These are phyloP conservation scores for Penicillium desertorum DNA, from an alignment of 495 filamentous ascomycete species.

Conservation along the genomic window DNA sequence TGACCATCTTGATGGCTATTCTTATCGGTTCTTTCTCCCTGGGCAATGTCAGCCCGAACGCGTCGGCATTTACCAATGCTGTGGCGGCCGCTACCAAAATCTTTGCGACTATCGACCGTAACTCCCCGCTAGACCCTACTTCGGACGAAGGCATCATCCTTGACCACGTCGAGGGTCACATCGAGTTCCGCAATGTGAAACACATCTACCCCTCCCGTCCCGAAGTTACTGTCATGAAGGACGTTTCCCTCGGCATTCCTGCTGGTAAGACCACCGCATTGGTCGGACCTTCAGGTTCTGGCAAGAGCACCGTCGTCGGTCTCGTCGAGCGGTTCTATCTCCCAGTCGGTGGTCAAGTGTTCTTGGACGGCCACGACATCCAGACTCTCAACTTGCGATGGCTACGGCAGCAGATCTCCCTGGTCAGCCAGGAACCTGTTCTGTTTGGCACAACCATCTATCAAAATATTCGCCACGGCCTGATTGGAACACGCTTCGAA, in stretches of 20 bases:
- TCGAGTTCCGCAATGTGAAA: conserved; percentile 81
- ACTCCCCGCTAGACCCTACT: conserved; percentile 82
- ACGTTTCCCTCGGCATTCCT: conserved; percentile 73
- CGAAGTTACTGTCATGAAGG: conserved; percentile 82
- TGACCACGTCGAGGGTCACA: conserved; percentile 68
- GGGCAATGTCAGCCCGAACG: conserved; percentile 83
- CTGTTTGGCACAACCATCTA: conserved; percentile 82
- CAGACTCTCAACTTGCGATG: conserved; percentile 80
- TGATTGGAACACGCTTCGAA: conserved; percentile 82
- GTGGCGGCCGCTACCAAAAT: conserved; percentile 87
- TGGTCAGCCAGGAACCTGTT: conserved; percentile 77
- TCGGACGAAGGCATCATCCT: conserved; percentile 68
- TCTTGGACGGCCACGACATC: conserved; percentile 83
- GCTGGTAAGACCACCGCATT: conserved; percentile 87
- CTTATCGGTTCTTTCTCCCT: conserved; percentile 91
- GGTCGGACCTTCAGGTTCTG: conserved; percentile 82
- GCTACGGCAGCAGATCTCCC: conserved; percentile 85
- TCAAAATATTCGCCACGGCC: conserved; percentile 80
- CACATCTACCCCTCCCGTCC: conserved; percentile 93
- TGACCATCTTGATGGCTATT: conserved; percentile 85
- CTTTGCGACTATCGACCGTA: conserved; percentile 84
- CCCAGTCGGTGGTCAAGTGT: conserved; percentile 74
- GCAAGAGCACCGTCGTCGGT: conserved; percentile 91
- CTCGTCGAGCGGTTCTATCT: conserved; percentile 92
- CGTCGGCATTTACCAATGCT: conserved; percentile 77